phyloP scores from a whole-genome alignment of 2,329 filamentous ascomycete genomes.

The Diaporthe helianthi region DNA sequence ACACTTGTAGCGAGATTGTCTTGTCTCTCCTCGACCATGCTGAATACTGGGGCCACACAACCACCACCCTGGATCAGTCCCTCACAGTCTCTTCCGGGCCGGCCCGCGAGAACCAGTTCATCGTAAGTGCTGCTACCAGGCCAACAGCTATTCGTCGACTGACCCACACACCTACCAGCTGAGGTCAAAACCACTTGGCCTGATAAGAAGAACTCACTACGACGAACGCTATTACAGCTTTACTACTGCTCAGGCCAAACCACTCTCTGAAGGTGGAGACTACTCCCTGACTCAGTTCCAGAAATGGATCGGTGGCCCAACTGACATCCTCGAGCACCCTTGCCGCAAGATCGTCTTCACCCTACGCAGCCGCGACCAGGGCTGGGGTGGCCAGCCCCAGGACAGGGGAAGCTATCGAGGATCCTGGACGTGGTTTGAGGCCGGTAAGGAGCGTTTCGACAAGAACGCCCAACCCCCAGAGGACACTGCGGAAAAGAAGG shows the following conservation, averaged over 20 bases:
- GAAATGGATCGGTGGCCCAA: constrained; percentile 48
- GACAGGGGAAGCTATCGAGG: constrained; percentile 50
- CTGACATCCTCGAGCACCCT: constrained; percentile 53
- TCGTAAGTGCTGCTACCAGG: constrained; percentile 44
- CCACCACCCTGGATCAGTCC: constrained; percentile 40
- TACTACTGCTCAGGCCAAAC: constrained; percentile 28
- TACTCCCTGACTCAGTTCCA: constrained; percentile 45
- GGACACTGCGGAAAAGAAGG: constrained; percentile 5
- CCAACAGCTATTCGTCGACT: not conserved
- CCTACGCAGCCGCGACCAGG: constrained; percentile 64
- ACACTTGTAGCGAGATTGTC: constrained; percentile 63
- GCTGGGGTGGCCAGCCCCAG: constrained; percentile 52
- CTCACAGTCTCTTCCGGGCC: constrained; percentile 3
- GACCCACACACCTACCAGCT: constrained; percentile 42
- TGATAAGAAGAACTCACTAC: constrained; percentile 42
- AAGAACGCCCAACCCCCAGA: constrained; percentile 32
- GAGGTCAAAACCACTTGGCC: constrained; percentile 50
- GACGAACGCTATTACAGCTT: constrained; percentile 37
- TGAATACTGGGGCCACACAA: constrained; percentile 67
- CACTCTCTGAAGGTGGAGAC: constrained; percentile 38
- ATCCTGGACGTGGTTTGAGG: constrained; percentile 71
- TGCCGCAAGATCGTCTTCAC: constrained; percentile 69
- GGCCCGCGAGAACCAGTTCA: constrained; percentile 46
- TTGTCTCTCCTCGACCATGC: constrained; percentile 64
- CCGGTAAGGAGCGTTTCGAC: constrained; percentile 64